Evolutionary conservation across 805 yeast species (phyloP), one percentile per base, ranked within the genome.

Genomic region (Sugiyamaella floridensis): DNA sequence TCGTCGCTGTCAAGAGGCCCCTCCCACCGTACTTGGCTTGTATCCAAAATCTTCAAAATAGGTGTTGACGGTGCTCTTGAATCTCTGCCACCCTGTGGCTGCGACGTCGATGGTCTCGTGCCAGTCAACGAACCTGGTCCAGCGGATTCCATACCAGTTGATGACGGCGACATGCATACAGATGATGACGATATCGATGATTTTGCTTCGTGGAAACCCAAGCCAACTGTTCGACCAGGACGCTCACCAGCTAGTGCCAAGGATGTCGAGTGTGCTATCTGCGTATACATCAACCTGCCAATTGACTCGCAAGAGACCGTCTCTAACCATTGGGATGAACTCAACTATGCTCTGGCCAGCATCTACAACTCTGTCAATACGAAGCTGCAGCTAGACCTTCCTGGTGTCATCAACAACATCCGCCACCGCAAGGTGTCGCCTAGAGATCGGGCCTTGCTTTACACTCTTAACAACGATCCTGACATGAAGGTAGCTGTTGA

Each of bases 271-370:
- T 58, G 59, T 32, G 63, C 54, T 12, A 51, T 60, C 19, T 56
- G 61, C 48, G 44, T 60, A 3, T 50, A 22, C 37, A 50, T 59
- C 48, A 56, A 41, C 28, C 49, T 57, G 5, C 54, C 57, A 2
- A 26, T 51, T 12, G 50, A 48, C 5, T 34, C 52, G 14, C 52
- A 52, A 4, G 57, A 58, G 29, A 34, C 53, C 1, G 42, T 60
- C 16, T 47, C 55, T 4, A 53, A 47, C 43, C 61, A 46, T 59
- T 71, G 48, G 62, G 58, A 19, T 60, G 75, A 48, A 58, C 63
- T 18, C 11, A 47, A 55, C 12, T 44, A 32, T 15, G 61, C 60
- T 2, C 41, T 60, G 19, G 44, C 59, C 9, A 14, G n/a, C 37
- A 32, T 32, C n/a, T 32, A 32, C 37, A 32, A 10, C n/a, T 10